Evolutionary conservation across 768 basidiomycete species (phyloP), one percentile per base, ranked within the genome.

Genomic region (Mycena kentingensis): DNA sequence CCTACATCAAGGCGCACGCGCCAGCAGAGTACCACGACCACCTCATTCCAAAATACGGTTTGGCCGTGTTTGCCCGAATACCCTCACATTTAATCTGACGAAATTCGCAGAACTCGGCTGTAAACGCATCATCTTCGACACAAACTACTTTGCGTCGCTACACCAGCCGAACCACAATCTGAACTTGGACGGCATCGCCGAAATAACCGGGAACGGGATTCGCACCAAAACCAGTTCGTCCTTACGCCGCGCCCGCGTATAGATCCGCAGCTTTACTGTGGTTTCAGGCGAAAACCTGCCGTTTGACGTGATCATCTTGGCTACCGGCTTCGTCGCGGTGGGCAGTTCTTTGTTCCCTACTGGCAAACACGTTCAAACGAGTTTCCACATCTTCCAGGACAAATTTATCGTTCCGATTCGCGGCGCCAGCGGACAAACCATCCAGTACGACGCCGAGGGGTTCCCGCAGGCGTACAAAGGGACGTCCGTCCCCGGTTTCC

Each of bases 121-220:
- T 63, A 85, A 84, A 65, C 76, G 86, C 32, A 75, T 85, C 18
- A 78, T 87, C 28, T 71, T 80, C 49, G 82, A 88, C 60, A 78
- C 81, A 3, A 76, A 75, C 16, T 86, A 84, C 61, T 73, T 87
- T 18, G 64, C 74, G n/a, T 68, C 73, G 22, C 64, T 87, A 45
- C 70, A 79, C 47, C 71, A 70, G 37, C 72, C 80, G 1, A 85
- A 87, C 63, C 78, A 86, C 28, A 67, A 67, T 18, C 56, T 86
- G 37, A 65, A 60, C 16, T 83, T 77, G 75, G 77, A 78, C 19
- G 63, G 57, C 10, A 79, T 84, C 39, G 74, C 77, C n/a, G 62
- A 64, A 4, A 63, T 84, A 34, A 76, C 76, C 2, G 73, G 77
- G 53, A 69, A 79, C 28, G 82, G 82, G 2, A 69, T 84, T 52